phyloP scores from a whole-genome alignment of 108 stramenopile species.

The Craspedostauros australis region DNA sequence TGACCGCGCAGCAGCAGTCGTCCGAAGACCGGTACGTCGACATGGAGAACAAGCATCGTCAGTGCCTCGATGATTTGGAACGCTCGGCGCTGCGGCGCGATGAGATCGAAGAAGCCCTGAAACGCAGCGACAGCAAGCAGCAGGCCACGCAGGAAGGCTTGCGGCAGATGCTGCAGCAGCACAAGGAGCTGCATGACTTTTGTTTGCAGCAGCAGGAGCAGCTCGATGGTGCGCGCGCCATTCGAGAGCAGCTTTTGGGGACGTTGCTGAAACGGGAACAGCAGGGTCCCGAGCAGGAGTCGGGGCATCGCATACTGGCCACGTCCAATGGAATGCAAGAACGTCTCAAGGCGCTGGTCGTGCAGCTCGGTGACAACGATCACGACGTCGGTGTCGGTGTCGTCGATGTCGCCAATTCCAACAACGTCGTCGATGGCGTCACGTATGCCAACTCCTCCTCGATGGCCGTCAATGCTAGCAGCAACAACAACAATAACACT shows the following conservation, averaged over 20 bases:
- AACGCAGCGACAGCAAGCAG: slow-evolving; percentile 8
- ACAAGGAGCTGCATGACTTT: slow-evolving; percentile 19
- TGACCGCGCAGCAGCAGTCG: slow-evolving; percentile 11
- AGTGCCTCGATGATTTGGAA: slow-evolving; percentile 51
- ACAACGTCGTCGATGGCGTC: no score
- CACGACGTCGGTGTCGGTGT: no score
- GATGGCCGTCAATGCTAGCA: no score
- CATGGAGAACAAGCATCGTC: slow-evolving; percentile 67
- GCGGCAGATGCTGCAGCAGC: slow-evolving; percentile 22
- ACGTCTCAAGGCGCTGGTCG: no score
- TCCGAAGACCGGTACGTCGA: slow-evolving; percentile 61
- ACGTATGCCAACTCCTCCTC: no score
- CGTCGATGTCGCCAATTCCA: no score
- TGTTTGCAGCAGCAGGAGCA: slow-evolving; percentile 34
- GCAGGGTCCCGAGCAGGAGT: no score
- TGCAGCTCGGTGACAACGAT: no score
- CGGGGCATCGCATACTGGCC: no score
- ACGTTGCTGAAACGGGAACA: slow-evolving; percentile 37
- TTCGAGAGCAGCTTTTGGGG: slow-evolving; percentile 34
- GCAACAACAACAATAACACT: no score
- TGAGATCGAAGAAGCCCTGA: slow-evolving; percentile 11
- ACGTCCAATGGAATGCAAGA: no score
- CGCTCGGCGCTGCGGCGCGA: slow-evolving; percentile 9
- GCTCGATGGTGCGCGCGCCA: slow-evolving; percentile 22
- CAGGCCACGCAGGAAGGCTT: slow-evolving; percentile 9